Base-by-base conservation (phyloP, 768 basidiomycete species). In the Fomitopsis serialis region DNA sequence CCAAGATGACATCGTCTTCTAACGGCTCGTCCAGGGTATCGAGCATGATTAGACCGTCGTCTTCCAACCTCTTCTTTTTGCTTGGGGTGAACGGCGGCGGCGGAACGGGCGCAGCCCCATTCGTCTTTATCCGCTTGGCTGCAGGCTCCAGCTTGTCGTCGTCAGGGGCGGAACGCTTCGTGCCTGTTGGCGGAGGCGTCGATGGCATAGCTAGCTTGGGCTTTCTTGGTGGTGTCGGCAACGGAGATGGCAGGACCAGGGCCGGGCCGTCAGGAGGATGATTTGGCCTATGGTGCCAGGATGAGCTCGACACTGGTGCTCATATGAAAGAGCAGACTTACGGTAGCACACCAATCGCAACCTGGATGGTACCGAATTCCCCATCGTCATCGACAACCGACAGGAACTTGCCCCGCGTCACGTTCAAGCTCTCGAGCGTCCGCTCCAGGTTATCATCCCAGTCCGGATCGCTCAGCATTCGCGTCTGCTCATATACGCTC, bases 381-480 rank as follows among this genome's bases (percentile, higher is more conserved):
- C 81, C 89, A 27, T 95, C 91, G 61, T 97, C 94, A 66, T 98
- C 94, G 3, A 85, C 85, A 32, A 98, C 87, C 4, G 84, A 83
- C 63, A 98, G 63, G 72, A 97, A 96, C 71, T 86, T 94, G 40
- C 95, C 93, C 51, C 85, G 72, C 0, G 78, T 81, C 29, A 96
- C 82, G 45, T 81, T 87, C 51, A 98, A 63, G 59, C 90, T 89
- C 58, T 83, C 88, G 59, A 99, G 66, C 45, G 91, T 92, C 56
- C 87, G 78, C 2, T 80, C 85, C 55, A 80, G 65, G 61, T 98
- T 98, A 61, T 98, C 95, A 44, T 92, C 87, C 78, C 89, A 96
- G 64, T 98, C 96, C 7, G 92, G 92, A 63, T 98, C 97, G 58
- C 84, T 87, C 52, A 99, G 70, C 43, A 99, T 70, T 42, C 94